These are phyloP conservation scores for Paraphaeosphaeria minitans DNA, from an alignment of 2,329 filamentous ascomycete genomes.

Conservation along the genomic window DNA sequence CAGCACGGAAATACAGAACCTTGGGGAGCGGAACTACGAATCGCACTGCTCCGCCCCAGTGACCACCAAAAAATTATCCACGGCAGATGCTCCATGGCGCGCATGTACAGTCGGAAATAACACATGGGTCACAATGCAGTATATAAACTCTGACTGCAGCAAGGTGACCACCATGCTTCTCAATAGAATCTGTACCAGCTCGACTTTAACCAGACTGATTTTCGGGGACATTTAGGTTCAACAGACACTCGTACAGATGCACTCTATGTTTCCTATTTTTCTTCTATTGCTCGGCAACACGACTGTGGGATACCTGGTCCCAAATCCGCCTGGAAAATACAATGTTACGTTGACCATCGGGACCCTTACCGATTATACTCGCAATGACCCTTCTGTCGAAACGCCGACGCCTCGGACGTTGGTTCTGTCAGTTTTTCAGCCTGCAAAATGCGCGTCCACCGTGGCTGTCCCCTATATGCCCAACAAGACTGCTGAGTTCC, in stretches of 20 bases:
- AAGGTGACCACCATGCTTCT: neutral
- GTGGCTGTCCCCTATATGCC: slow-evolving; percentile 25
- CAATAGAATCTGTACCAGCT: too few species aligned
- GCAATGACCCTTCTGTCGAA: slow-evolving; percentile 10
- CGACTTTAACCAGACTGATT: too few species aligned
- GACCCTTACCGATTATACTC: slow-evolving; percentile 24
- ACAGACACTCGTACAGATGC: slow-evolving; percentile 11
- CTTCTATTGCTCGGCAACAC: slow-evolving; percentile 16
- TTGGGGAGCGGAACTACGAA: neutral
- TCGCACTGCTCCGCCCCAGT: neutral
- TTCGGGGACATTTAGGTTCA: neutral
- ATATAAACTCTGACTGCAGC: neutral
- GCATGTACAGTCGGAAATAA: neutral
- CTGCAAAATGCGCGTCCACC: slow-evolving; percentile 21
- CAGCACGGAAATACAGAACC: neutral
- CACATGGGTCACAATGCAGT: neutral
- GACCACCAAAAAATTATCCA: neutral
- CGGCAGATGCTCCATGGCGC: neutral
- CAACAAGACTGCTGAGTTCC: slow-evolving; percentile 25
- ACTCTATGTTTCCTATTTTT: slow-evolving; percentile 16
- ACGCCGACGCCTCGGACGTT: slow-evolving; percentile 14
- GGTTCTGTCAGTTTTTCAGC: slow-evolving; percentile 30
- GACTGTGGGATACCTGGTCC: slow-evolving; percentile 20
- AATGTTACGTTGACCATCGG: slow-evolving; percentile 28
- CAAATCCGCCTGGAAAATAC: slow-evolving; percentile 22